A percentile compares a stretch with the other conserved stretches of the same genome.
phyloP scores from a whole-genome alignment of 306 rosid genomes.

The Elaeagnus macrophylla region DNA sequence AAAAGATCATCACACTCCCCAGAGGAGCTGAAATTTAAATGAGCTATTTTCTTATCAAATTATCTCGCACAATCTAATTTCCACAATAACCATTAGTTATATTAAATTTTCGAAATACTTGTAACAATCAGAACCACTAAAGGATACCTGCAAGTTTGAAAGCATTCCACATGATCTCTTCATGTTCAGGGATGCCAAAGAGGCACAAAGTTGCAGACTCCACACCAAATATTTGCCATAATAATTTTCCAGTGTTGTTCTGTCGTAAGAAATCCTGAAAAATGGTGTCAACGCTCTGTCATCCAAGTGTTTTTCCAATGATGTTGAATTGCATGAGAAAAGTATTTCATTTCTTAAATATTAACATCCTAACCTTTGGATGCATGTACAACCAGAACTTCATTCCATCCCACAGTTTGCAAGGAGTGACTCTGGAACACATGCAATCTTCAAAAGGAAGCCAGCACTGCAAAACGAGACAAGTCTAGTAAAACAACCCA shows the following conservation, averaged over 20 bases:
- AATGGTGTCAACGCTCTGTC: neutral
- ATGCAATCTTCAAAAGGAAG: slow-evolving; percentile 82
- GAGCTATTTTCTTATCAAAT: too few species aligned
- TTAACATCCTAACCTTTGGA: slow-evolving; percentile 56
- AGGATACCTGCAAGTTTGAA: slow-evolving; percentile 66
- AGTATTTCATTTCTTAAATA: slow-evolving; percentile 6
- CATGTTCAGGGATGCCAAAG: slow-evolving; percentile 74
- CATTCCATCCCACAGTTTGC: slow-evolving; percentile 50
- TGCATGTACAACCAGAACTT: slow-evolving; percentile 95
- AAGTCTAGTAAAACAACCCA: neutral
- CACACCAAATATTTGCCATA: slow-evolving; percentile 85
- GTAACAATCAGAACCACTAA: neutral
- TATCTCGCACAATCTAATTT: too few species aligned
- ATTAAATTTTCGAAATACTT: neutral
- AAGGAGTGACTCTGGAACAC: slow-evolving; percentile 53
- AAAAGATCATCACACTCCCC: slow-evolving; percentile 4
- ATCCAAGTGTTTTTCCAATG: neutral
- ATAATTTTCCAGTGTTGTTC: slow-evolving; percentile 83
- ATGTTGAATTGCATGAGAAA: neutral
- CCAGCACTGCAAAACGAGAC: slow-evolving; percentile 62
- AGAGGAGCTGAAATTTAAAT: slow-evolving; percentile 1
- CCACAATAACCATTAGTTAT: too few species aligned
- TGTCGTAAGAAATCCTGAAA: slow-evolving; percentile 84
- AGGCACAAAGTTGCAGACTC: slow-evolving; percentile 75
- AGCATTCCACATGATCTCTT: slow-evolving; percentile 84